Conservation (phyloP, 148 eudicot species). For the Fagopyrum homotropicum region DNA sequence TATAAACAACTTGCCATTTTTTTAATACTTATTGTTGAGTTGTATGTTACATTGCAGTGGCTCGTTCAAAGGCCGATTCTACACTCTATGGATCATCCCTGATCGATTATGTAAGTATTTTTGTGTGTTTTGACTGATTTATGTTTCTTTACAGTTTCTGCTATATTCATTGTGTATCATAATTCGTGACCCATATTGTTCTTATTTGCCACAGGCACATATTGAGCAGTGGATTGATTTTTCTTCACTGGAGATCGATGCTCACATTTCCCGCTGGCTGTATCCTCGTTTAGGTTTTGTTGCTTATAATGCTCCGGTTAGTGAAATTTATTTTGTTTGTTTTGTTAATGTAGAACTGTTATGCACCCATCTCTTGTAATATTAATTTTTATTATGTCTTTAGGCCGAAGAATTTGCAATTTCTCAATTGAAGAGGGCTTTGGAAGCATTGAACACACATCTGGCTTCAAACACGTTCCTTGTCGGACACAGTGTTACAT, state of each 20-base stretch:
- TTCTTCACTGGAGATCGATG: constrained; percentile 48
- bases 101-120: constrained; percentile 41
- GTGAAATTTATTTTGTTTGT: constrained; percentile 12
- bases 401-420: constrained; percentile 70
- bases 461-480: constrained; percentile 64
- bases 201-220: constrained; percentile 28
- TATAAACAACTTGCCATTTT: no score
- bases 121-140: background rate
- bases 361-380: background rate
- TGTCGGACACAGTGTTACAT: constrained; percentile 59
- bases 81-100: constrained; percentile 44
- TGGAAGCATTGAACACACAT: constrained; percentile 61
- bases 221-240: constrained; percentile 73
- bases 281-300: constrained; percentile 40
- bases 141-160: background rate
- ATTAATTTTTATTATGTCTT: background rate
- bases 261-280: constrained; percentile 30
- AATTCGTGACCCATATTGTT: background rate
- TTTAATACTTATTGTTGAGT: background rate
- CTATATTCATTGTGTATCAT: background rate
- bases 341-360: background rate
- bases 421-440: constrained; percentile 50
- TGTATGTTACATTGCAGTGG: constrained; percentile 27
- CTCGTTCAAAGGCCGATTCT: constrained; percentile 38
- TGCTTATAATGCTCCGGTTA: constrained; percentile 35